Conservation (phyloP, 345 rosid genomes). For the Orychophragmus violaceus region DNA sequence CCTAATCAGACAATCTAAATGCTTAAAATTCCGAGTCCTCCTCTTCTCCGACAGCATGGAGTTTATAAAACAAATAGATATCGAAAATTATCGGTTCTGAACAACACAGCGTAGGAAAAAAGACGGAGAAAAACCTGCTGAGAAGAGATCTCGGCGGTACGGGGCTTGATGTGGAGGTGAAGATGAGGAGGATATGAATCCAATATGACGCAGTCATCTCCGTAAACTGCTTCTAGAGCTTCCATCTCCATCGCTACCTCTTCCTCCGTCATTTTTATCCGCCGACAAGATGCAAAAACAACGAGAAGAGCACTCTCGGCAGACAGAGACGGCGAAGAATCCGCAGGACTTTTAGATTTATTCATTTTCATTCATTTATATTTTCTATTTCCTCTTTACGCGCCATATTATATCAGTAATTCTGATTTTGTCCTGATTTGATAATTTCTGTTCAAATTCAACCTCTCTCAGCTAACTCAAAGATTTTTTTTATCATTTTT, state of each 20-base stretch:
- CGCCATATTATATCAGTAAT: not conserved
- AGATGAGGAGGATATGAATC: constrained; percentile 63
- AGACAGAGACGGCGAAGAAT: not conserved
- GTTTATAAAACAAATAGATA: too few relatives aligned
- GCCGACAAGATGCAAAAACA: not conserved
- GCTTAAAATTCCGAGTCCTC: not conserved
- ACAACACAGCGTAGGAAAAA: not conserved
- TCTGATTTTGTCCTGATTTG: not conserved
- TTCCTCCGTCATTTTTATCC: constrained; percentile 40
- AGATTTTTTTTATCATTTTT: not conserved
- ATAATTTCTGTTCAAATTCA: not conserved
- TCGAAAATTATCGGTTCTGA: not conserved
- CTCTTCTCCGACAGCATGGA: too few relatives aligned
- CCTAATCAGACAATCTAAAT: constrained; percentile 2
- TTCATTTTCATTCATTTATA: not conserved
- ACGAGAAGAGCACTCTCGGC: not conserved
- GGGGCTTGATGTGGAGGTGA: constrained; percentile 63
- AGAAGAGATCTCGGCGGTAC: constrained; percentile 87
- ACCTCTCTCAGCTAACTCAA: not conserved
- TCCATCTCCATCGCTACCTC: constrained; percentile 69
- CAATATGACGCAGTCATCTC: constrained; percentile 58
- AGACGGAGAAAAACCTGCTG: constrained; percentile 52
- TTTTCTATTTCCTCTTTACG: not conserved
- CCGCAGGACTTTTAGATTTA: not conserved
- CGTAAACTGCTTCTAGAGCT: constrained; percentile 72